Evolutionary conservation across 192 early-diverging fungal genomes (phyloP), one percentile per base, ranked within the genome.

Genomic region (Entomortierella lignicola): DNA sequence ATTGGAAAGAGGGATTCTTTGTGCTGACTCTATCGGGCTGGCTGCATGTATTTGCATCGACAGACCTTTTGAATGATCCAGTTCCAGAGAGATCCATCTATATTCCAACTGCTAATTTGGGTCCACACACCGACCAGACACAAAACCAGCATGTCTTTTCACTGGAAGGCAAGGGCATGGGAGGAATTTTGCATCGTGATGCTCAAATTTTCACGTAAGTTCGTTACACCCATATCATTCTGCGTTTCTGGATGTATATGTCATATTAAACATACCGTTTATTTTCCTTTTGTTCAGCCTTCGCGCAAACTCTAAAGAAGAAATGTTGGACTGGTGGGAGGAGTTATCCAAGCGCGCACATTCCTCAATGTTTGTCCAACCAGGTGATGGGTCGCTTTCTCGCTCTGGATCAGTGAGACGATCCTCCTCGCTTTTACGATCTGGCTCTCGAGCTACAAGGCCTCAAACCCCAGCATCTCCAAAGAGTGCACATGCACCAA

Each of bases 1-100:
- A 71, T 44, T 87, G 71, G 62, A 73, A 66, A 30, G 77, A 85
- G 12, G 70, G 81, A 6, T 83, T 55, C 47, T 87, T 83, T 81
- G 77, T 85, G 12, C 47, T 87, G 29, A 84, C 82, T 6, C 72
- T 54, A 47, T 79, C 69, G 18, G 83, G 82, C 1, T 86, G 80
- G 69, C 29, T 86, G 18, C 83, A 86, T 70, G 75, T 84, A 17
- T 86, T 86, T 53, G 34, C 52, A 12, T 64, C 66, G 0, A 44
- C 60, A 3, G 68, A 70, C 34, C 31, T 66, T 5, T 41, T 57
- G 7, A 54, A 73, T 13, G 80, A 73, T 8, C 27, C 73, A 18
- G 58, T 67, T 0, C 85, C 85, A 0, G 83, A 82, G 25, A 63
- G 64, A n/a, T 82, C 83, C n/a, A 74, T 84, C 17, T 81, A 82